Conservation (phyloP, 2,329 filamentous ascomycete genomes). For the Clarireedia paspali region DNA sequence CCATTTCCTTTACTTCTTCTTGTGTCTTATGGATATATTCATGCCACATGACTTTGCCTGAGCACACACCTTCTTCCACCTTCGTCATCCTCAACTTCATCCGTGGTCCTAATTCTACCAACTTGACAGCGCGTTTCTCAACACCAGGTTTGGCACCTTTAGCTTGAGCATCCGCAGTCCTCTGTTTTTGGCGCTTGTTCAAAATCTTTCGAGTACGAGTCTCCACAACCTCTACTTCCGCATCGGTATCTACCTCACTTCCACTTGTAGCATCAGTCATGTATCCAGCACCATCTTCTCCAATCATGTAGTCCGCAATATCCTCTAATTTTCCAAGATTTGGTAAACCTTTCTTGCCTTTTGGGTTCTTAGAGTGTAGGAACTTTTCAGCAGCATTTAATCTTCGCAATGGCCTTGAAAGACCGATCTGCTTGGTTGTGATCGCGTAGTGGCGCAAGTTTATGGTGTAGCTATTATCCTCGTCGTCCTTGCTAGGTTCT, state of each 20-base stretch:
- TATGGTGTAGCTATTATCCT: slow-evolving; percentile 66
- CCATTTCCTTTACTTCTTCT: slow-evolving; percentile 68
- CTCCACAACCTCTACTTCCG: slow-evolving; percentile 81
- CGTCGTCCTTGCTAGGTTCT: slow-evolving; percentile 45
- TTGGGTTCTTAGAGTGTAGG: slow-evolving; percentile 39
- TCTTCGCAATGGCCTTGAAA: slow-evolving; percentile 76
- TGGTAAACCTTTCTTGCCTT: slow-evolving; percentile 66
- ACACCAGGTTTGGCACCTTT: slow-evolving; percentile 30
- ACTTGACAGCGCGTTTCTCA: slow-evolving; percentile 80
- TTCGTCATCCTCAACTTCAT: slow-evolving; percentile 87
- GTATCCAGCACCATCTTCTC: slow-evolving; percentile 73
- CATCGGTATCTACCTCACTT: slow-evolving; percentile 88
- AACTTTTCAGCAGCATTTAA: slow-evolving; percentile 82
- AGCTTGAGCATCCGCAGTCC: slow-evolving; percentile 34
- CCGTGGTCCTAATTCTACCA: slow-evolving; percentile 85
- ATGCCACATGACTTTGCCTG: slow-evolving; percentile 94
- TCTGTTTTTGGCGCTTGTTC: slow-evolving; percentile 36
- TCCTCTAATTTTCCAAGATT: slow-evolving; percentile 89
- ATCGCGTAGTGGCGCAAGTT: slow-evolving; percentile 94
- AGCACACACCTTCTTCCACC: slow-evolving; percentile 88
- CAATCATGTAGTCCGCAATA: slow-evolving; percentile 89
- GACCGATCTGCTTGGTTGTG: slow-evolving; percentile 75
- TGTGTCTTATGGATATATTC: slow-evolving; percentile 83
- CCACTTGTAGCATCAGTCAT: slow-evolving; percentile 79
- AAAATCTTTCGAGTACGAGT: slow-evolving; percentile 55